Evolutionary conservation across 202 grass and related monocot species (phyloP).

Genomic region (Zizania palustris): DNA sequence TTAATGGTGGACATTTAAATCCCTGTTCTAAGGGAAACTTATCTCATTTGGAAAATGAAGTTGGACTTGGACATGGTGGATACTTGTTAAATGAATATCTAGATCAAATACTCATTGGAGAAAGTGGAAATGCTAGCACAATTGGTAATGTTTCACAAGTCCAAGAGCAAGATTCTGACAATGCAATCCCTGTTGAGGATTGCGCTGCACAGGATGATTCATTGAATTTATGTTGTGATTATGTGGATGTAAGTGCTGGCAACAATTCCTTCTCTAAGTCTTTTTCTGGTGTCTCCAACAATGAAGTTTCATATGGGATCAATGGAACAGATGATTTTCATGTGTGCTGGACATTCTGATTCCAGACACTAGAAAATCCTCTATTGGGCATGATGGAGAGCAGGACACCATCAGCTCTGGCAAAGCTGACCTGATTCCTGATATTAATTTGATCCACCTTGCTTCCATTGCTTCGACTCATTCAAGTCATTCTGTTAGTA

Average conservation of each 20-base stretch:
- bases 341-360: slow-evolving; percentile 11
- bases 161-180: slow-evolving; percentile 32
- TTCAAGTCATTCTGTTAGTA: slow-evolving; percentile 62
- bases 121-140: slow-evolving; percentile 12
- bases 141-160: slow-evolving; percentile 23
- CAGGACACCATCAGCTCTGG: slow-evolving; percentile 5
- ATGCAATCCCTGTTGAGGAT: slow-evolving; percentile 16
- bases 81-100: slow-evolving; percentile 35
- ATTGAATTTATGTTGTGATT: slow-evolving; percentile 24
- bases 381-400: slow-evolving; percentile 26
- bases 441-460: slow-evolving; percentile 51
- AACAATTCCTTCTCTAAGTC: background rate
- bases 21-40: slow-evolving; percentile 4
- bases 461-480: slow-evolving; percentile 41
- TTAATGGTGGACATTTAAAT: slow-evolving; percentile 26
- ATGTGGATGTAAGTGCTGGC: slow-evolving; percentile 23
- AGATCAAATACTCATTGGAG: background rate
- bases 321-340: slow-evolving; percentile 30
- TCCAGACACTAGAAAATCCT: slow-evolving; percentile 30
- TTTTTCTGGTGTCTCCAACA: slow-evolving; percentile 12
- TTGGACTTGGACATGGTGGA: slow-evolving; percentile 14
- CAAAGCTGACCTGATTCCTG: slow-evolving; percentile 50
- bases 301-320: slow-evolving; percentile 23
- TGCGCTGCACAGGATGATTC: slow-evolving; percentile 13
- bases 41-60: slow-evolving; percentile 31